These are phyloP conservation scores for Leccinum cinnamomeum DNA, from an alignment of 1,284 basidiomycete species.

Conservation along the genomic window DNA sequence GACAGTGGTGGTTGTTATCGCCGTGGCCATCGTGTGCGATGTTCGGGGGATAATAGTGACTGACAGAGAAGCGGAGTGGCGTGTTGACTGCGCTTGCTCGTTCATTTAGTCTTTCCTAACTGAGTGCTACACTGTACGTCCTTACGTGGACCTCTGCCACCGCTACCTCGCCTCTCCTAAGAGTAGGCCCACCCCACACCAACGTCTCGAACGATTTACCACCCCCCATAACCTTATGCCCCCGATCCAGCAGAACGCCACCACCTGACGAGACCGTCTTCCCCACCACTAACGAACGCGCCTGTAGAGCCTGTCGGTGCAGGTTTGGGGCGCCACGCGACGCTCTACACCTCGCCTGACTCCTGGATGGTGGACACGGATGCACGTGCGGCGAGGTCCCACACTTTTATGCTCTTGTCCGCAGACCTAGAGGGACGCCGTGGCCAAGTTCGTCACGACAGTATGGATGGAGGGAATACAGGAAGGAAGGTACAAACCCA, in stretches of 20 bases:
- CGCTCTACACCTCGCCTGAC: slow-evolving; percentile 81
- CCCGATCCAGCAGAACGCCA: slow-evolving; percentile 65
- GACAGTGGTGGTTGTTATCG: no score
- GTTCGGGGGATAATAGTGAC: no score
- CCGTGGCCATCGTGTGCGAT: no score
- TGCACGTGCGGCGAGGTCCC: slow-evolving; percentile 79
- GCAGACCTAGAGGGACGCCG: slow-evolving; percentile 55
- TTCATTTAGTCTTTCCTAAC: no score
- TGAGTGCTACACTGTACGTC: no score
- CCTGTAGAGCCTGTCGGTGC: slow-evolving; percentile 53
- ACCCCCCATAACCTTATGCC: background rate
- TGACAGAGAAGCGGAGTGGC: no score
- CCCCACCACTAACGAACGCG: slow-evolving; percentile 78
- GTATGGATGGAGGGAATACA: background rate
- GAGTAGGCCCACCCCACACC: no score
- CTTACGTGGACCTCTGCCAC: no score
- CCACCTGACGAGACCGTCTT: slow-evolving; percentile 77
- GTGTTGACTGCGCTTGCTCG: no score
- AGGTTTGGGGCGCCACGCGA: slow-evolving; percentile 76
- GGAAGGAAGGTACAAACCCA: slow-evolving; percentile 52
- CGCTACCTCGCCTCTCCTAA: no score
- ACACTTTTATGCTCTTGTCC: slow-evolving; percentile 83
- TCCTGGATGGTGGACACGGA: slow-evolving; percentile 79
- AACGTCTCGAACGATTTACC: no score
- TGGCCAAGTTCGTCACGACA: background rate